These are phyloP conservation scores for Rutstroemia sydowiana DNA, from an alignment of 2,329 filamentous ascomycete species.

Conservation along the genomic window DNA sequence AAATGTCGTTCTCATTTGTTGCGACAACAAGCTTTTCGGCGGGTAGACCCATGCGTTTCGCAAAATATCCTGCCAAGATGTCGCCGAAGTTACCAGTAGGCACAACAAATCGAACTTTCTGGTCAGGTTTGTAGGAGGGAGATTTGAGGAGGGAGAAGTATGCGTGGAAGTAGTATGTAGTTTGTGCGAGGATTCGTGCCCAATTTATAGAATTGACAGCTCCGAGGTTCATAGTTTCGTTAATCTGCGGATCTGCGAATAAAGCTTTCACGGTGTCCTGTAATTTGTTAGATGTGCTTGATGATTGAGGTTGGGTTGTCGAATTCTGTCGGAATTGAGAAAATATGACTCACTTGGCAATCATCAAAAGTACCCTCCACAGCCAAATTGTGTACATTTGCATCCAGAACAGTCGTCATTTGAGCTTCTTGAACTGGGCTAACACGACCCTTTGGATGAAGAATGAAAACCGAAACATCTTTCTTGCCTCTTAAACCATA, in stretches of 20 bases:
- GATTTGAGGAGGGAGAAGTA: slow-evolving; percentile 75
- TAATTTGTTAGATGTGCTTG: slow-evolving; percentile 9
- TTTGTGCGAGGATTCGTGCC: slow-evolving; percentile 90
- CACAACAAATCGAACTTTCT: slow-evolving; percentile 76
- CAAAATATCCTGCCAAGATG: slow-evolving; percentile 89
- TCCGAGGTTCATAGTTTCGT: slow-evolving; percentile 73
- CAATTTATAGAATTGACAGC: slow-evolving; percentile 98
- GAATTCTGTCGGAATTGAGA: not conserved
- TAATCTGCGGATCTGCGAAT: slow-evolving; percentile 79
- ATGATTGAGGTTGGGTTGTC: not conserved
- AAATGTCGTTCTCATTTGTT: slow-evolving; percentile 96
- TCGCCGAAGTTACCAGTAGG: slow-evolving; percentile 97
- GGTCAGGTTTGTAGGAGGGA: slow-evolving; percentile 52
- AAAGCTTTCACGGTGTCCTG: slow-evolving; percentile 89
- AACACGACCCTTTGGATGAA: slow-evolving; percentile 85
- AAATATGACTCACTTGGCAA: slow-evolving; percentile 58
- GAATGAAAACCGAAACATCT: slow-evolving; percentile 92
- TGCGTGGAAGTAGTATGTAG: slow-evolving; percentile 92
- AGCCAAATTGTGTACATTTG: slow-evolving; percentile 86
- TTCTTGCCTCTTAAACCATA: slow-evolving; percentile 93
- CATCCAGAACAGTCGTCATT: slow-evolving; percentile 89
- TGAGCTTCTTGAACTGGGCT: slow-evolving; percentile 91
- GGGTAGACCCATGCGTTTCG: slow-evolving; percentile 81
- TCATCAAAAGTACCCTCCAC: slow-evolving; percentile 92
- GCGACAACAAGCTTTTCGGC: slow-evolving; percentile 83